Evolutionary conservation across 2,329 filamentous ascomycete species (phyloP), one percentile per base, ranked within the genome.

Genomic region (Xylariaceae sp.): DNA sequence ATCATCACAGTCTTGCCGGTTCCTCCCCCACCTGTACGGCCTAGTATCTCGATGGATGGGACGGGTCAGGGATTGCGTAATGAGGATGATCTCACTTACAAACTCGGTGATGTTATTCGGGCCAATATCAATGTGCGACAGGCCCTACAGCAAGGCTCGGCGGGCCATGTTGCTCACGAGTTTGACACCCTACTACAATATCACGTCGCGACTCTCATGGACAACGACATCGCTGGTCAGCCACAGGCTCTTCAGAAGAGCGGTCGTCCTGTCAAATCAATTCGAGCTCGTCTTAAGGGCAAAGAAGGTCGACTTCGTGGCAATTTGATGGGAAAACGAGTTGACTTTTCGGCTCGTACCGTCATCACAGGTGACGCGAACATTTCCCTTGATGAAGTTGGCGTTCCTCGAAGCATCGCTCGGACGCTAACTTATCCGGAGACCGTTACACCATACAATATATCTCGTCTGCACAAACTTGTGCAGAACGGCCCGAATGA

Each of bases 321-420:
- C 70, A 99, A 99, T 73, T 78, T 99, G 79, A 99, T 99, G 95
- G 94, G 94, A 61, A 99, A 99, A 76, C 91, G 91, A 84, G 94
- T 99, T 58, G 94, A 99, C 71, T 99, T 99, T 69, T 99, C 95
- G 0, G 95, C 95, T 39, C 94, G 94, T 86, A 99, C 95, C 34
- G 94, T 99, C 76, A 99, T 99, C 71, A 99, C 95, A 50, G 94
- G 94, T 76, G 94, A 99, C 69, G 94, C 94, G 56, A 99, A 97
- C 70, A 76, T 99, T 63, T 96, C 91, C 31, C 80, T 99, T 31
- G 92, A 99, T 67, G 91, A 99, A 76, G 95, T 99, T 59, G 94
- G 95, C 73, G 94, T 99, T 43, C 94, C 94, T 35, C 84, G 88
- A 66, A 95, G 88, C 68, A 99, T 96, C 65, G 95, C 95, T 3